Base-by-base conservation (phyloP, 768 basidiomycete genomes). In the Lyophyllum decastes region DNA sequence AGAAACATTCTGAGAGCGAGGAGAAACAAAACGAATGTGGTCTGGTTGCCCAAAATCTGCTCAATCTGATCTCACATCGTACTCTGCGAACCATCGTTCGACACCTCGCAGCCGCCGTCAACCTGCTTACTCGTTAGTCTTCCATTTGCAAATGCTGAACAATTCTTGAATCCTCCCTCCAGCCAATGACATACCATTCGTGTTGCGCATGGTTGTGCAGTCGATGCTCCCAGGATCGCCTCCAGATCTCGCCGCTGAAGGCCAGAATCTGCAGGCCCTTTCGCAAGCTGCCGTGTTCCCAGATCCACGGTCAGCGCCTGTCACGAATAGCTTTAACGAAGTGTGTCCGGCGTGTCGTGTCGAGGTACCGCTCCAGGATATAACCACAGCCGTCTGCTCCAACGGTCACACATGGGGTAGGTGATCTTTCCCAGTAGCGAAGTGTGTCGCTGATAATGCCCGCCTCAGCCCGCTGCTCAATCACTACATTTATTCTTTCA, bases 331-430 rank as follows among this genome's bases (percentile, higher is more conserved):
- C 30, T 71, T 86, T 45, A 77, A 80, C 52, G 92, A 94, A 72
- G 63, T 69, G 17, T 94, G 92, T 62, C 90, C 91, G 2, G 92
- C 91, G 17, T 94, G 92, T 72, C 70, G 78, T 38, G 78, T 79
- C 0, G 76, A 77, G 40, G 77, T 94, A 24, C 83, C 82, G 2
- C 66, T 92, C 52, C 69, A 82, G 49, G 82, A 88, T 65, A 79
- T 86, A 51, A 82, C 78, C 19, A 77, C 66, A 26, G 91, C 88
- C 16, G 74, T 76, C 10, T 94, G 92, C 66, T 67, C 77, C 3
- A 87, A 85, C 60, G 90, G 91, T 10, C 92, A 94, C 73, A 70
- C 70, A 43, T 94, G 92, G 92, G 76, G 91, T 92, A 68, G 56
- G 84, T 77, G 24, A 55, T 30, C 53, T 22, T 52, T 50, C 19